A percentile compares a stretch with the other conserved stretches of the same genome.
Evolutionary conservation across 2,329 filamentous ascomycete species (phyloP).

Genomic region (Botrytis paeoniae): DNA sequence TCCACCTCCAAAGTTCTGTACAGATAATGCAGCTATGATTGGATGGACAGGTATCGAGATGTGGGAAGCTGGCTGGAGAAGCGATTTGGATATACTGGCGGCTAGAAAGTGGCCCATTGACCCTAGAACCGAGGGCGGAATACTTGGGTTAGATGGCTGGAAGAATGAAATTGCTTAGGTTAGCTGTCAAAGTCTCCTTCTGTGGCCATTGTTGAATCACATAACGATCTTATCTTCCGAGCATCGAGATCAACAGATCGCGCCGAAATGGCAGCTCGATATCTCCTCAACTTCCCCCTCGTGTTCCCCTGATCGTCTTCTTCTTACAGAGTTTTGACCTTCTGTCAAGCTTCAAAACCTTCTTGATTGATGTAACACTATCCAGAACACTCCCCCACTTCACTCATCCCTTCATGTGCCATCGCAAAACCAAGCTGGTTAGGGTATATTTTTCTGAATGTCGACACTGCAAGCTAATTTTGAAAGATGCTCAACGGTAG

Average conservation of each 20-base stretch:
- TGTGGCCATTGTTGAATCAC: neutral
- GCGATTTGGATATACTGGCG: slow-evolving; percentile 57
- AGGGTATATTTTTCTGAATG: neutral
- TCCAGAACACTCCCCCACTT: too few relatives aligned
- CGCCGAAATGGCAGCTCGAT: neutral
- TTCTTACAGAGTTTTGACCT: neutral
- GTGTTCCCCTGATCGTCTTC: neutral
- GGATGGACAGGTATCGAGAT: slow-evolving; percentile 93
- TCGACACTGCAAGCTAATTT: too few relatives aligned
- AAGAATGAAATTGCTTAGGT: slow-evolving; percentile 16
- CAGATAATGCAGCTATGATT: slow-evolving; percentile 97
- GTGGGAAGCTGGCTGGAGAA: slow-evolving; percentile 73
- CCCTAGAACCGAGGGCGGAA: slow-evolving; percentile 55
- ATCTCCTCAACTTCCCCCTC: neutral
- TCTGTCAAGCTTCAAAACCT: neutral
- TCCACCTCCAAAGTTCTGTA: slow-evolving; percentile 77
- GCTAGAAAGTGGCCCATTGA: slow-evolving; percentile 75
- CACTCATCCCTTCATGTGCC: neutral
- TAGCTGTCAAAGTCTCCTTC: neutral
- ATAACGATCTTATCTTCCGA: neutral
- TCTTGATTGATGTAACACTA: neutral
- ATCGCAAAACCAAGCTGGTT: too few relatives aligned
- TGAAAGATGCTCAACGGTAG: neutral
- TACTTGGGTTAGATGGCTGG: slow-evolving; percentile 61
- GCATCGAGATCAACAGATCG: neutral